Base-by-base conservation (phyloP, 495 filamentous ascomycete species). In the Collariella sp. region DNA sequence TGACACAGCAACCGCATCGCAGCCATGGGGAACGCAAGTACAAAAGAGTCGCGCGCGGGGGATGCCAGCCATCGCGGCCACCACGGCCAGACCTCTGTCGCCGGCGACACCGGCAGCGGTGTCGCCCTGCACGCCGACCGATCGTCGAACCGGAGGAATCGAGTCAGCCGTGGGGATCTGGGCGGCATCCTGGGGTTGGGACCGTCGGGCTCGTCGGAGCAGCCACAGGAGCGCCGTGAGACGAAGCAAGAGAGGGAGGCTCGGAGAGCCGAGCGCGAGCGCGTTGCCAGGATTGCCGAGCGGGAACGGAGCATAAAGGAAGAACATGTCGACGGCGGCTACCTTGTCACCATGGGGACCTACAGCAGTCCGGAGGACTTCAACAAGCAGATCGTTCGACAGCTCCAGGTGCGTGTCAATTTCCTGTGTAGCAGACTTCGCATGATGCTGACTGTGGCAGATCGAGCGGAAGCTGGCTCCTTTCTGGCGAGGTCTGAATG, bases 341-440 rank as follows among this genome's bases (percentile, higher is more conserved):
- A 86, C 72, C 71, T 97, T 26, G 93, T 97, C 36, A 98, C 93
- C 0, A 83, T 95, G 68, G 93, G 93, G 22, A 85, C 89, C 36
- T 98, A 98, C 64, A 90, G 86, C 7, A 88, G 91, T 3, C 74
- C 82, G 16, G 93, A 98, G 68, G 93, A 98, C 67, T 98, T 89
- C 65, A 95, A 83, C 71, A 96, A 97, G 66, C 74, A 76, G 38
- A 76, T 91, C 29, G 93, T 97, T 39, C 82, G 94, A 61, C 91
- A 96, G 66, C 74, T 98, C 56, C 93, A 95, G 84, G 90, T 95
- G 75, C 60, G 77, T 53, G 5, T 23, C n/a, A n/a, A n/a, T 16
- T 7, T n/a, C 5, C 49, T 33, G 33, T 50, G 51, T 18, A 15
- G 35, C 6, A 7, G 33, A 39, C 16, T 16, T 11, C 24, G 29